phyloP scores from a whole-genome alignment of 352 stramenopile species.

The Phytophthora kernoviae region DNA sequence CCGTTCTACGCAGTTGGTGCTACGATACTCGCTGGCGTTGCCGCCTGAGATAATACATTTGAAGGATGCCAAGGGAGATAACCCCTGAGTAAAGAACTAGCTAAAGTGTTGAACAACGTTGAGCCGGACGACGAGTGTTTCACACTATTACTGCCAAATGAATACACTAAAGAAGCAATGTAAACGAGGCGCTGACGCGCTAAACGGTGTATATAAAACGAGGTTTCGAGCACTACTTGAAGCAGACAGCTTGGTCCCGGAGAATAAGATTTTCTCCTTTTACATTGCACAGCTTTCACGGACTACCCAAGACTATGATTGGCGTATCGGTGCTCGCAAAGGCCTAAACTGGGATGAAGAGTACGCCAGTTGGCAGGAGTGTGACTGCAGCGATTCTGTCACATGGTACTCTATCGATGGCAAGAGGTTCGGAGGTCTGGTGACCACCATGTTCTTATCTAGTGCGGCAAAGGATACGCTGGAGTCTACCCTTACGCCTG shows the following conservation, averaged over 20 bases:
- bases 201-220: slow-evolving; percentile 16
- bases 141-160: slow-evolving; percentile 15
- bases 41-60: slow-evolving; percentile 8
- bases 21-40: slow-evolving; percentile 26
- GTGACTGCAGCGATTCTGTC: slow-evolving; percentile 12
- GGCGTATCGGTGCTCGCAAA: not conserved
- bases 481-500: not conserved
- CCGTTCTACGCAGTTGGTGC: slow-evolving; percentile 18
- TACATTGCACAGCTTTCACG: slow-evolving; percentile 12
- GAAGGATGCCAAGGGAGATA: slow-evolving; percentile 1
- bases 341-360: not conserved
- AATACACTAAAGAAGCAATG: slow-evolving; percentile 18
- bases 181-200: slow-evolving; percentile 3
- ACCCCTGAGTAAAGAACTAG: slow-evolving; percentile 9
- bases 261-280: slow-evolving; percentile 1
- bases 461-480: not conserved
- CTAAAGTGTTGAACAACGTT: slow-evolving; percentile 4
- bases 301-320: not conserved
- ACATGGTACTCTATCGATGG: slow-evolving; percentile 10
- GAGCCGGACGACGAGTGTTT: slow-evolving; percentile 7
- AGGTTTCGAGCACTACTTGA: slow-evolving; percentile 15
- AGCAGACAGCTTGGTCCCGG: slow-evolving; percentile 10
- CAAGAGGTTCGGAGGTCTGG: not conserved
- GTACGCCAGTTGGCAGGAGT: slow-evolving; percentile 7
- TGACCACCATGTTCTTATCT: slow-evolving; percentile 4